These are phyloP conservation scores for Apiotrichum akiyoshidainum DNA, from an alignment of 1,284 basidiomycete species.

Conservation along the genomic window DNA sequence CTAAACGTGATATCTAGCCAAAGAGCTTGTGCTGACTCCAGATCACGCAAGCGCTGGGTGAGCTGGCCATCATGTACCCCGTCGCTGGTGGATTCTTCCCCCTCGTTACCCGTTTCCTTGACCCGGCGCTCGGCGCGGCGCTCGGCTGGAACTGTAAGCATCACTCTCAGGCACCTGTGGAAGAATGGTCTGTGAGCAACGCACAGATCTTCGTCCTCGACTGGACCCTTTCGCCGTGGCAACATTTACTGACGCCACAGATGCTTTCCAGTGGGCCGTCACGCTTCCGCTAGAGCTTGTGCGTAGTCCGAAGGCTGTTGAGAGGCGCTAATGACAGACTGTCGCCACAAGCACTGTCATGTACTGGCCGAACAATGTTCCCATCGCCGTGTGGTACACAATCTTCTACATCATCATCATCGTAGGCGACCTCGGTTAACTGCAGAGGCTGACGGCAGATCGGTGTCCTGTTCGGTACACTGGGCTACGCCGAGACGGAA, in stretches of 20 bases:
- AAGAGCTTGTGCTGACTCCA: neutral
- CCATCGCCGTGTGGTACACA: constrained; percentile 50
- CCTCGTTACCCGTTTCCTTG: constrained; percentile 44
- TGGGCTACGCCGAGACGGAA: constrained; percentile 49
- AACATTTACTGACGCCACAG: constrained; percentile 17
- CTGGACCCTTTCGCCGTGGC: too few species aligned
- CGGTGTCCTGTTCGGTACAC: constrained; percentile 31
- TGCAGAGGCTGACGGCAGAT: neutral
- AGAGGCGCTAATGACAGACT: constrained; percentile 23
- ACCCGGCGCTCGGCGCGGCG: constrained; percentile 43
- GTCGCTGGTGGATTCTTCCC: constrained; percentile 54
- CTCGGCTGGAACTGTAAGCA: constrained; percentile 50
- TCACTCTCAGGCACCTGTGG: too few species aligned
- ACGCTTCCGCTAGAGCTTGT: constrained; percentile 46
- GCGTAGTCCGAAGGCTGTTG: constrained; percentile 27
- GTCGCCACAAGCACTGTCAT: constrained; percentile 42
- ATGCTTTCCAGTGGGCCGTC: constrained; percentile 48
- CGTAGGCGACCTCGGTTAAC: constrained; percentile 7
- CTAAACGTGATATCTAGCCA: constrained; percentile 11
- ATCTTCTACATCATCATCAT: constrained; percentile 44
- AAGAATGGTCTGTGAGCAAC: constrained; percentile 19
- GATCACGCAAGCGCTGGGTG: constrained; percentile 51
- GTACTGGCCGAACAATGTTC: constrained; percentile 46
- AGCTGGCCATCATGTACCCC: constrained; percentile 53
- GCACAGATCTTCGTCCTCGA: too few species aligned